phyloP scores from a whole-genome alignment of 768 basidiomycete species.

The Kwoniella bestiolae region DNA sequence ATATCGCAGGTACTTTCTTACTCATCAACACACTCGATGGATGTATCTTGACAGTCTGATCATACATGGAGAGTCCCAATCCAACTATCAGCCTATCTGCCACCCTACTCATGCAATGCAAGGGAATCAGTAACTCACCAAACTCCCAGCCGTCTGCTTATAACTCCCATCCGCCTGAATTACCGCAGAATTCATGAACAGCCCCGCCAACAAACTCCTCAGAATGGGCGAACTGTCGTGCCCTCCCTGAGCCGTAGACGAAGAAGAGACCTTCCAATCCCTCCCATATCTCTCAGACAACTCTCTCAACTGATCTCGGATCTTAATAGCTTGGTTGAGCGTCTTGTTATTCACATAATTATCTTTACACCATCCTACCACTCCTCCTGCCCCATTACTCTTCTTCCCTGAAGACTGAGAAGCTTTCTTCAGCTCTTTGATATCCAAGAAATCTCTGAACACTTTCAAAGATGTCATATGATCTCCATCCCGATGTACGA shows the following conservation, averaged over 20 bases:
- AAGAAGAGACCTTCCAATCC: constrained; percentile 66
- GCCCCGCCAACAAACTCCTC: constrained; percentile 72
- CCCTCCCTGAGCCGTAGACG: constrained; percentile 60
- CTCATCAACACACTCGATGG: constrained; percentile 81
- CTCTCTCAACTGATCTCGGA: constrained; percentile 74
- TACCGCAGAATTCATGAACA: constrained; percentile 81
- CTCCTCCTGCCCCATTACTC: constrained; percentile 3
- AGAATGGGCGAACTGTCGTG: constrained; percentile 69
- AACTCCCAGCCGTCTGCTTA: constrained; percentile 64
- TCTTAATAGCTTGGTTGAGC: constrained; percentile 75
- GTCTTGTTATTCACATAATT: constrained; percentile 83
- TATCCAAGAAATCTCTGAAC: constrained; percentile 76
- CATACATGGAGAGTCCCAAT: background rate
- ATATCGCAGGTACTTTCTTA: constrained; percentile 80
- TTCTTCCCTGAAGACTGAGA: constrained; percentile 19
- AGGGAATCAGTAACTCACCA: constrained; percentile 49
- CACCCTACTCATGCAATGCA: background rate
- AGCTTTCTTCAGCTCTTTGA: constrained; percentile 17
- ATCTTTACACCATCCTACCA: constrained; percentile 73
- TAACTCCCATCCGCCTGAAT: constrained; percentile 85
- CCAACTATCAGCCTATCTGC: no score
- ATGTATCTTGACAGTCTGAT: constrained; percentile 79
- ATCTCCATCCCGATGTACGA: constrained; percentile 82
- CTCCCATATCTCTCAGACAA: constrained; percentile 67
- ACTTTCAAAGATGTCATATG: constrained; percentile 88